Percentiles rank a stretch among this genome's conserved stretches.
phyloP scores from a whole-genome alignment of 805 yeast genomes.

The Yamadazyma akitaensis region DNA sequence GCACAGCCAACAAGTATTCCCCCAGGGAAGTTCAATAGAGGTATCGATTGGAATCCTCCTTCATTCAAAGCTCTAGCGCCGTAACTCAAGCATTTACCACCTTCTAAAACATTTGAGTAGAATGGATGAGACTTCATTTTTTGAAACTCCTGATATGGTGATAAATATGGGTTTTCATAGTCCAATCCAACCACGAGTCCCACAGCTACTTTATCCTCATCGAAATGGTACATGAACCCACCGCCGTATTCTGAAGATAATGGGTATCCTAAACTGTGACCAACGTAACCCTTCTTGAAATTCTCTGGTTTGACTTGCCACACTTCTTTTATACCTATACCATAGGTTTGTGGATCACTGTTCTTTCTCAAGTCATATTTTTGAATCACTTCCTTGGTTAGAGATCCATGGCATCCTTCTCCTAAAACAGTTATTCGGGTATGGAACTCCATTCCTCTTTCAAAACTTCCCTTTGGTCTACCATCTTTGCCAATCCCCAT shows the following conservation, averaged over 20 bases:
- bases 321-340: constrained; percentile 92
- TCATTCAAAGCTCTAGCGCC: constrained; percentile 97
- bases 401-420: constrained; percentile 98
- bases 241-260: constrained; percentile 80
- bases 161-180: constrained; percentile 89
- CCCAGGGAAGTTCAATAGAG: constrained; percentile 89
- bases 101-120: constrained; percentile 68
- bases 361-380: constrained; percentile 66
- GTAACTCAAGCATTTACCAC: constrained; percentile 90
- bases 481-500: constrained; percentile 80
- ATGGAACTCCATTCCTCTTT: constrained; percentile 95
- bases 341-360: constrained; percentile 82
- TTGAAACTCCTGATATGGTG: constrained; percentile 96
- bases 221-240: constrained; percentile 96
- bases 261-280: constrained; percentile 91
- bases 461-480: constrained; percentile 76
- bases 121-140: constrained; percentile 89
- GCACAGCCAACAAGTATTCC: constrained; percentile 93
- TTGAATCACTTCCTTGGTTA: constrained; percentile 71
- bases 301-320: constrained; percentile 91
- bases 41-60: constrained; percentile 94
- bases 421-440: constrained; percentile 87
- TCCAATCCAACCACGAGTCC: constrained; percentile 96
- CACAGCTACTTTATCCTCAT: constrained; percentile 84
- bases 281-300: constrained; percentile 74